Conservation (phyloP, 768 basidiomycete genomes). For the Trametes villosa region DNA sequence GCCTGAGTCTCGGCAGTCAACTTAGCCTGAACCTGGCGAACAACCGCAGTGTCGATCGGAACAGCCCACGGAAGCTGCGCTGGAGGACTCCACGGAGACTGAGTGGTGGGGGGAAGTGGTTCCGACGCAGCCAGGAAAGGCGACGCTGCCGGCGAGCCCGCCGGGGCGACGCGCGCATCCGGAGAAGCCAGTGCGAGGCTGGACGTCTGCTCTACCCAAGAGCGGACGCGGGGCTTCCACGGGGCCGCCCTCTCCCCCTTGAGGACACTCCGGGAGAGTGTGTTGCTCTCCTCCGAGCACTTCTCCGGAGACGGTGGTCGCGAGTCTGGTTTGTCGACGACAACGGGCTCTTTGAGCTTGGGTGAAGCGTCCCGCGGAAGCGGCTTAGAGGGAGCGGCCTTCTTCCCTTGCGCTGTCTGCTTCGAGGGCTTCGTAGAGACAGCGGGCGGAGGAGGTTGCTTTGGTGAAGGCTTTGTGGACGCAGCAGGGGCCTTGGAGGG, state of each 20-base stretch:
- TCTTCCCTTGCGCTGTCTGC: too few species aligned
- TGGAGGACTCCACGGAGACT: not conserved
- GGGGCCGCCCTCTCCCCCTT: conserved; percentile 11
- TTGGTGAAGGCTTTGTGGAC: too few species aligned
- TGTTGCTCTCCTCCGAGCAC: not conserved
- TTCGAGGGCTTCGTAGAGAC: too few species aligned
- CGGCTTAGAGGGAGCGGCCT: too few species aligned
- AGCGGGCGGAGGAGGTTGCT: too few species aligned
- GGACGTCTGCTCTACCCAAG: conserved; percentile 14
- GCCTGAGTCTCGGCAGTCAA: too few species aligned
- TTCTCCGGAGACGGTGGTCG: not conserved
- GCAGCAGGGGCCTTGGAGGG: too few species aligned
- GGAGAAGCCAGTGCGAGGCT: not conserved
- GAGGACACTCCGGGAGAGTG: not conserved
- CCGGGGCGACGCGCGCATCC: not conserved
- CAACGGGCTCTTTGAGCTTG: not conserved
- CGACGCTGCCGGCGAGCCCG: not conserved
- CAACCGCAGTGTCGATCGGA: too few species aligned
- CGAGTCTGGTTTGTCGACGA: not conserved
- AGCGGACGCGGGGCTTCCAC: conserved; percentile 12
- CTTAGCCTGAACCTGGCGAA: too few species aligned
- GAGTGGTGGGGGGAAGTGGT: too few species aligned
- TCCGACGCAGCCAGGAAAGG: not conserved
- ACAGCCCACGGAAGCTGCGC: too few species aligned
- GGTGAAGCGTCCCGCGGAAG: too few species aligned